Conservation (phyloP, 148 eudicot species). For the Rhododendron molle region DNA sequence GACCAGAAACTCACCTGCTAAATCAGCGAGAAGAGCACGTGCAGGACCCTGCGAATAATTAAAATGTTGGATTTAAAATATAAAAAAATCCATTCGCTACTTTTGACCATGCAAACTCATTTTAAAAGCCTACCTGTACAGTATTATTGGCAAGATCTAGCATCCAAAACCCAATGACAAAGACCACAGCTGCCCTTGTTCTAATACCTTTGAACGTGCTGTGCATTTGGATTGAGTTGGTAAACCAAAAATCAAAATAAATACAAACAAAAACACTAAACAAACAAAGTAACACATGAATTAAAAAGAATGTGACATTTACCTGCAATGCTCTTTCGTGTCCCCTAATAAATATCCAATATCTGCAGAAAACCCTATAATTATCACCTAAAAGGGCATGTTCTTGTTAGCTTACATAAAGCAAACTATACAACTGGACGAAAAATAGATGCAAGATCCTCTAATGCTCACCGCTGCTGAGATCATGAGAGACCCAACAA, state of each 20-base stretch:
- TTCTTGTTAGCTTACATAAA: constrained; percentile 32
- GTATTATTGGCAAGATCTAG: constrained; percentile 97
- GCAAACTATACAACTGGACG: constrained; percentile 6
- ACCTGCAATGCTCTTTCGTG: constrained; percentile 95
- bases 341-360: constrained; percentile 92
- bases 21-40: constrained; percentile 96
- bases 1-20: constrained; percentile 52
- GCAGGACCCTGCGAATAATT: constrained; percentile 77
- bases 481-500: constrained; percentile 88
- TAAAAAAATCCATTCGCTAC: neutral
- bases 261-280: neutral
- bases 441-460: constrained; percentile 14
- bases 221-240: constrained; percentile 40
- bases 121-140: constrained; percentile 63
- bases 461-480: constrained; percentile 63
- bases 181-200: constrained; percentile 82
- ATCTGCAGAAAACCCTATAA: constrained; percentile 98
- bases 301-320: constrained; percentile 11
- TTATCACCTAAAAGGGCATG: constrained; percentile 71
- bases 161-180: constrained; percentile 95
- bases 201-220: constrained; percentile 94
- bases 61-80: constrained; percentile 2
- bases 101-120: neutral
- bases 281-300: neutral
- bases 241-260: constrained; percentile 3